These are phyloP conservation scores for Cubamyces sp. DNA, from an alignment of 768 basidiomycete species.

Conservation along the genomic window DNA sequence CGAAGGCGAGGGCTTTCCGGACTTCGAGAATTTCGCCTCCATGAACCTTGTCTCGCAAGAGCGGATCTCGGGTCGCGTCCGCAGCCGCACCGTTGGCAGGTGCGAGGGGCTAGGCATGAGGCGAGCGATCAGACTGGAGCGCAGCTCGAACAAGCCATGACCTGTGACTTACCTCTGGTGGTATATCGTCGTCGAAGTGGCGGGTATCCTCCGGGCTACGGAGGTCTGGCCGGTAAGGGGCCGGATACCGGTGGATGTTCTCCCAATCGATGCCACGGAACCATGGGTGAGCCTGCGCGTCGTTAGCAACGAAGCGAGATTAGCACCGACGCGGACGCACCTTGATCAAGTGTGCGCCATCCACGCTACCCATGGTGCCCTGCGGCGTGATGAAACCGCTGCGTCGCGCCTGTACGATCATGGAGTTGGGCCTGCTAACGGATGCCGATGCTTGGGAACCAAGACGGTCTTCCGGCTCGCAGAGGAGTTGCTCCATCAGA, in stretches of 20 bases:
- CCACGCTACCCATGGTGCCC: conserved; percentile 56
- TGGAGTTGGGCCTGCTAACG: conserved; percentile 74
- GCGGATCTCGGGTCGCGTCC: conserved; percentile 87
- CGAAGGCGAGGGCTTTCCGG: conserved; percentile 90
- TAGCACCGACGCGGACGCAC: conserved; percentile 41
- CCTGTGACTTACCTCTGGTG: conserved; percentile 67
- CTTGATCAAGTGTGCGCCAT: conserved; percentile 93
- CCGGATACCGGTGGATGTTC: conserved; percentile 79
- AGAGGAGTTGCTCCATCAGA: conserved; percentile 87
- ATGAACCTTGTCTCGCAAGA: conserved; percentile 83
- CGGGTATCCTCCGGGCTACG: conserved; percentile 82
- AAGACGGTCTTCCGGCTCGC: conserved; percentile 94
- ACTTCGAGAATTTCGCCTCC: conserved; percentile 87
- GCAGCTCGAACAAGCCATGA: background rate
- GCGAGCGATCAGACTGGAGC: background rate
- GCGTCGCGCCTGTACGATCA: conserved; percentile 73
- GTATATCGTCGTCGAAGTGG: conserved; percentile 96
- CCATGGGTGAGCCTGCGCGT: conserved; percentile 76
- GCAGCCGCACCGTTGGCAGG: conserved; percentile 84
- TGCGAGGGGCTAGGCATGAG: conserved; percentile 67
- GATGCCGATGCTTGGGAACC: conserved; percentile 74
- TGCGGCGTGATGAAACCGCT: conserved; percentile 65
- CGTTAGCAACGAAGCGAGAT: conserved; percentile 7
- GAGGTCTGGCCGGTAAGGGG: conserved; percentile 91
- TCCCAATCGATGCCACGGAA: conserved; percentile 91